Base-by-base conservation (phyloP, 192 early-diverging fungal species). In the Kickxella alabastrina region DNA sequence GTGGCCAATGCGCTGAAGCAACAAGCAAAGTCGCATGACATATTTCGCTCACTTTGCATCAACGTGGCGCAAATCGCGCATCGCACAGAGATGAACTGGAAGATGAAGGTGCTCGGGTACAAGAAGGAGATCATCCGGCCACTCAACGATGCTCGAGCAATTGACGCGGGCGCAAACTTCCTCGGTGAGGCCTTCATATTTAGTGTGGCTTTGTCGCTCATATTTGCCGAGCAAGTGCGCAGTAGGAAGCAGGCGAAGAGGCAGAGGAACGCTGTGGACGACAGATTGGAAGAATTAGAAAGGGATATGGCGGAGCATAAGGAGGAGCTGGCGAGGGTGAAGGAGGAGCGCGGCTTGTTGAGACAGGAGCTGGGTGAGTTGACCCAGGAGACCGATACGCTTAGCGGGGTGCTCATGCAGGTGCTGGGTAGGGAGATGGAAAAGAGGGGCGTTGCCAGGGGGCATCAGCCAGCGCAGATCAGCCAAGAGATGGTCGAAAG, bases 151-250 rank as follows among this genome's bases (percentile, higher is more conserved):
- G 79, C 82, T 15, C 86, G 84, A 38, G 88, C 88, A 17, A 67
- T 90, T n/a, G 88, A 90, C 43, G 81, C 80, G 12, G 88, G 88
- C 7, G 88, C 88, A 21, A 88, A 90, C 64, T 90, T 90, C 54
- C 47, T 90, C 19, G 81, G 86, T 39, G 88, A 90, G 43, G 70
- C 84, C 3, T 81, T 90, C 49, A 84, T 90, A 34, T 90, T 90
- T 65, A 59, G 81, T 5, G 86, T 90, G 13, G 88, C 88, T 6
- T 80, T 78, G n/a, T 72, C 79, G 23, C 58, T 90, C 0, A 87
- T 90, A 39, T 64, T 88, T 27, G 71, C 81, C 10, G 88, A 90
- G 60, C 83, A 81, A 43, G 58, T 80, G 40, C 83, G 87, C 78
- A 84, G 82, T 50, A 61, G 55, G 23, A 64, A 45, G 49, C 64